Conservation (phyloP, 2,329 filamentous ascomycete genomes). For the Aspergillus jensenii region DNA sequence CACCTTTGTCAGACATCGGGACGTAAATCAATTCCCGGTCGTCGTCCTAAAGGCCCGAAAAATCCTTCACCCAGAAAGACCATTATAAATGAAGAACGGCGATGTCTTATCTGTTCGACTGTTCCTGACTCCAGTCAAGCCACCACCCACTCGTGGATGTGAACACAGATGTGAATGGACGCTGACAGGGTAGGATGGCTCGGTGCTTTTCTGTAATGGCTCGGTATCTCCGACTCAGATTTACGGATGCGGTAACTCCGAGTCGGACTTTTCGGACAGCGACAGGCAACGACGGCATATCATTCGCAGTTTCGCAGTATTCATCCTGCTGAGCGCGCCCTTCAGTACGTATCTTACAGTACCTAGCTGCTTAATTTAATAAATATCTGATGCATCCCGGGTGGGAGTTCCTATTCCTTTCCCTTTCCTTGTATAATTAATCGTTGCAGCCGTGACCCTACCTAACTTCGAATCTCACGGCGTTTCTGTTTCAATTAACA, state of each 20-base stretch:
- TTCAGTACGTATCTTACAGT: neutral
- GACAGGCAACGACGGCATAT: neutral
- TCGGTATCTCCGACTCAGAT: neutral
- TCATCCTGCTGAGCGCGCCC: neutral
- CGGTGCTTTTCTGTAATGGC: neutral
- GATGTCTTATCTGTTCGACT: neutral
- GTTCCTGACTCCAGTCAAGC: neutral
- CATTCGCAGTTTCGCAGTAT: neutral
- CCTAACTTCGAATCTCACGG: neutral
- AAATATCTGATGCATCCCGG: neutral
- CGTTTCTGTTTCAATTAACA: neutral
- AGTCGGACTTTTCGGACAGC: conserved; percentile 1
- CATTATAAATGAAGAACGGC: neutral
- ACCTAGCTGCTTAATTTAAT: neutral
- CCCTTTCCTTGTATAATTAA: neutral
- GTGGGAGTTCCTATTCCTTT: neutral
- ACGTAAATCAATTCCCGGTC: neutral
- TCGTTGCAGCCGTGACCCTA: neutral
- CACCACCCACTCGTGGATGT: too few relatives aligned
- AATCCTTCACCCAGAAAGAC: neutral
- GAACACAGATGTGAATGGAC: neutral
- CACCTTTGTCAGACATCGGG: neutral
- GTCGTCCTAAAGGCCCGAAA: neutral
- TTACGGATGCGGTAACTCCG: conserved; percentile 5
- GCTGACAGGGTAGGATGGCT: too few relatives aligned